A percentile compares a stretch with the other conserved stretches of the same genome.
Evolutionary conservation across 2,329 filamentous ascomycete species (phyloP).

Genomic region (Aspergillus sergii): DNA sequence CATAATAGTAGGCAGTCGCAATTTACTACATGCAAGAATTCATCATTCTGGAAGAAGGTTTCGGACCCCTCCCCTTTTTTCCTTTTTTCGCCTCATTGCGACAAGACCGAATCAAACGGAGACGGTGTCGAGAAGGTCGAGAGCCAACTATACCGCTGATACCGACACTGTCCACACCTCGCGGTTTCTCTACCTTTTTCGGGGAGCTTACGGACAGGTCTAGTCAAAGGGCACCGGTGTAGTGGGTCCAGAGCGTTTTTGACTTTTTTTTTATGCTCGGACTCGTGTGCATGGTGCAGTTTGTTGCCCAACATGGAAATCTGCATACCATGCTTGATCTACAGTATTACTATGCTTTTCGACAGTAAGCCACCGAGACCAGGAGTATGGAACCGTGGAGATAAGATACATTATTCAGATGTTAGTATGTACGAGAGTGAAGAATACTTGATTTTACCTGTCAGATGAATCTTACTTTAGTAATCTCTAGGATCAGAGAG

Average conservation of each 20-base stretch:
- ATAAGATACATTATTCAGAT: slow-evolving; percentile 1
- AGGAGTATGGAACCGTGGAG: slow-evolving; percentile 8
- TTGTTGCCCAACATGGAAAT: slow-evolving; percentile 17
- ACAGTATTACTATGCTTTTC: slow-evolving; percentile 10
- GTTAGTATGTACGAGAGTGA: neutral
- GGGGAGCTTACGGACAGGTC: neutral
- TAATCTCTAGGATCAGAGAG: neutral
- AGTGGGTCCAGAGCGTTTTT: neutral
- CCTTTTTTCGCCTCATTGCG: neutral
- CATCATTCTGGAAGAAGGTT: neutral
- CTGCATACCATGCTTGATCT: slow-evolving; percentile 11
- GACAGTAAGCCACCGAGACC: slow-evolving; percentile 3
- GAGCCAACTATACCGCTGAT: neutral
- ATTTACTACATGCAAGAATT: slow-evolving; percentile 1
- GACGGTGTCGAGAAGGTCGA: neutral
- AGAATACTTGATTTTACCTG: neutral
- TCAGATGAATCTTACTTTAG: neutral
- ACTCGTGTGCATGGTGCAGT: slow-evolving; percentile 15
- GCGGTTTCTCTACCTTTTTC: neutral
- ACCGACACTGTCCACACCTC: neutral
- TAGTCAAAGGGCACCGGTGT: neutral
- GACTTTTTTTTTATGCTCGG: slow-evolving; percentile 9
- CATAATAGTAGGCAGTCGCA: neutral
- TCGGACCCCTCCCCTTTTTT: neutral
- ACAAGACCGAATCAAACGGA: neutral